Evolutionary conservation across 2,329 filamentous ascomycete species (phyloP).

Genomic region (Stagonosporopsis rhizophila): DNA sequence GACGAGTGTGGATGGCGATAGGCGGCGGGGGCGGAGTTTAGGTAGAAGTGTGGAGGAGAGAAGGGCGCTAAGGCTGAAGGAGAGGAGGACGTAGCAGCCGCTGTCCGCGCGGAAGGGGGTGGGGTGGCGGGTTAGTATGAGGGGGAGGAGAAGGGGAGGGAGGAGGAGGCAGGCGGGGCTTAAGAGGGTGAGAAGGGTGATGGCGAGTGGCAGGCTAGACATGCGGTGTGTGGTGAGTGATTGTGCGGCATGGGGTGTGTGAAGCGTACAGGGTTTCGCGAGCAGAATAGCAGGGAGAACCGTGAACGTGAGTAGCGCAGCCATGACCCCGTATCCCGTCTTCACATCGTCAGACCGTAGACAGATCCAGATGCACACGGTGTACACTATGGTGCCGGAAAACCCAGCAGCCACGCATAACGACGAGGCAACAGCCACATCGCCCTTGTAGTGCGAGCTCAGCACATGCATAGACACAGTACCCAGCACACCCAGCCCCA

Average conservation of each 20-base stretch:
- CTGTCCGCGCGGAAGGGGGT: conserved; percentile 4
- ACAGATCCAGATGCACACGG: conserved; percentile 2
- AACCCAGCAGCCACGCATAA: conserved; percentile 33
- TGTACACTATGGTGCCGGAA: conserved; percentile 27
- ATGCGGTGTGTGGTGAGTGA: neutral
- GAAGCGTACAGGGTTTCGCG: neutral
- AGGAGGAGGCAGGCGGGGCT: conserved; percentile 16
- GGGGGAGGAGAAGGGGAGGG: conserved; percentile 21
- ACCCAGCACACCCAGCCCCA: conserved; percentile 24
- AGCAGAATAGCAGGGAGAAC: conserved; percentile 16
- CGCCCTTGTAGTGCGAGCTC: conserved; percentile 30
- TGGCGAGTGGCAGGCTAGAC: neutral
- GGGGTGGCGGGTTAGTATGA: conserved; percentile 19
- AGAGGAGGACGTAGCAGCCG: conserved; percentile 5
- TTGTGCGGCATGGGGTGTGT: neutral
- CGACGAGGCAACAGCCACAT: conserved; percentile 45
- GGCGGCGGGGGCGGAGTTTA: neutral
- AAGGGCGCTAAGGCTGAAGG: conserved; percentile 8
- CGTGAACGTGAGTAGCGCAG: conserved; percentile 13
- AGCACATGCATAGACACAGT: conserved; percentile 23
- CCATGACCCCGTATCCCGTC: neutral
- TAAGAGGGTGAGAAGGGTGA: conserved; percentile 2
- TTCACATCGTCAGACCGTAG: neutral
- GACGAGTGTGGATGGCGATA: conserved; percentile 14
- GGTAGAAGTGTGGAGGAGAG: conserved; percentile 7